Base-by-base conservation (phyloP, 2,329 filamentous ascomycete species). In the Talaromyces sp. region DNA sequence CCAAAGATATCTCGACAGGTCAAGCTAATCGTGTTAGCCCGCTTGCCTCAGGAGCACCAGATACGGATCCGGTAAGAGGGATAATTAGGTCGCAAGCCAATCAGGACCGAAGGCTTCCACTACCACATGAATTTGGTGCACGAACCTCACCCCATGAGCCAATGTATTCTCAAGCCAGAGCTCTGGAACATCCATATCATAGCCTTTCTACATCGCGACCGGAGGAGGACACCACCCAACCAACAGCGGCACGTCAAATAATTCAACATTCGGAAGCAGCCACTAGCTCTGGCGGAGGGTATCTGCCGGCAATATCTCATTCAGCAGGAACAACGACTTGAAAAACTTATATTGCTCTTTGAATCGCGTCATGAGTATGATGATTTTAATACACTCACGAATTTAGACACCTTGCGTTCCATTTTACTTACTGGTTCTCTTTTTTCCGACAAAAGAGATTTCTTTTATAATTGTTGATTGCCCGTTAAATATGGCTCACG, bases 61-160 rank as follows among this genome's bases (percentile, higher is more conserved):
- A 66, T 37, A 66, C 49, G 19, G 62, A 67, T 54, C 62, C 64
- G 13, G 60, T 66, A 47, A 50, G 56, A 60, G 62, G 50, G 7
- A 67, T 67, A 57, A 67, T 66, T n/a, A 61, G 43, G 49, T 63
- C 60, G 16, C 63, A 67, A 54, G 57, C 59, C 14, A 63, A 58
- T 16, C 63, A 63, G 24, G 63, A 64, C 39, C 59, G 65, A 61
- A 60, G 60, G 27, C 57, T 66, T 16, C 59, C 60, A 24, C 60
- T 43, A 39, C 63, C 63, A 8, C 63, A 54, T 61, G 66, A 67
- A 56, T 63, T 65, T 24, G 19, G 27, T 62, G 39, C 56, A n/a
- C 62, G 45, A 56, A 41, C 43, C 43, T 49, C 62, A 22, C 52
- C 59, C 7, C 62, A 27, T 35, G 62, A 64, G 27, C 27, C 62